Conservation (phyloP, 371 early-diverging fungal species). For the Mortierella sp. region DNA sequence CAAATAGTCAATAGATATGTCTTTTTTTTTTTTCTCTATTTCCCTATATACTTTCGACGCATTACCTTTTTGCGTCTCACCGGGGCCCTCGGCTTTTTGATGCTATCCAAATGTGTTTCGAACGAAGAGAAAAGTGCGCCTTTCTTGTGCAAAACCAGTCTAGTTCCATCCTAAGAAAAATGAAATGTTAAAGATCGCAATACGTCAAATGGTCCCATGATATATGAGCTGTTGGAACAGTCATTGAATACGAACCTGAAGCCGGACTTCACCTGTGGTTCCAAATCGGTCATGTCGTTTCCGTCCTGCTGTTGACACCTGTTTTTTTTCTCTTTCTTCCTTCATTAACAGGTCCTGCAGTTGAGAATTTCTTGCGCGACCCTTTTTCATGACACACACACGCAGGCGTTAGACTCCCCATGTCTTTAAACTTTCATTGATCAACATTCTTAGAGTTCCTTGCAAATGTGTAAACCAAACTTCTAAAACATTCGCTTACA, state of each 20-base stretch:
- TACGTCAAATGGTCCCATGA: not conserved
- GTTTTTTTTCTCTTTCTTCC: constrained; percentile 30
- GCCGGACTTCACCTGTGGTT: constrained; percentile 42
- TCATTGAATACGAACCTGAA: constrained; percentile 15
- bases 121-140: constrained; percentile 46
- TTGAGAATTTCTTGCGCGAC: constrained; percentile 24
- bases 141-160: constrained; percentile 43
- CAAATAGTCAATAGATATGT: not conserved
- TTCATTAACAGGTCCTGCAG: constrained; percentile 42
- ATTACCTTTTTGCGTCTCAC: constrained; percentile 35
- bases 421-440: too few species aligned
- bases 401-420: not conserved
- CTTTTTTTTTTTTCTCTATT: not conserved
- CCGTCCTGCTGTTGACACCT: constrained; percentile 31
- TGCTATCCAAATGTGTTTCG: constrained; percentile 41
- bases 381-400: constrained; percentile 1
- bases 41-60: not conserved
- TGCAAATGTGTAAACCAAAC: not conserved
- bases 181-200: not conserved
- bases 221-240: not conserved
- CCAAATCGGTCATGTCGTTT: constrained; percentile 54
- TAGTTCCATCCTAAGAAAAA: constrained; percentile 32
- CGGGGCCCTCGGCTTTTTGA: constrained; percentile 39
- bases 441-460: not conserved
- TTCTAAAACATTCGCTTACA: constrained; percentile 12